Evolutionary conservation across 2,329 filamentous ascomycete species (phyloP), one percentile per base, ranked within the genome.

Genomic region (Colletotrichum eremochloae): DNA sequence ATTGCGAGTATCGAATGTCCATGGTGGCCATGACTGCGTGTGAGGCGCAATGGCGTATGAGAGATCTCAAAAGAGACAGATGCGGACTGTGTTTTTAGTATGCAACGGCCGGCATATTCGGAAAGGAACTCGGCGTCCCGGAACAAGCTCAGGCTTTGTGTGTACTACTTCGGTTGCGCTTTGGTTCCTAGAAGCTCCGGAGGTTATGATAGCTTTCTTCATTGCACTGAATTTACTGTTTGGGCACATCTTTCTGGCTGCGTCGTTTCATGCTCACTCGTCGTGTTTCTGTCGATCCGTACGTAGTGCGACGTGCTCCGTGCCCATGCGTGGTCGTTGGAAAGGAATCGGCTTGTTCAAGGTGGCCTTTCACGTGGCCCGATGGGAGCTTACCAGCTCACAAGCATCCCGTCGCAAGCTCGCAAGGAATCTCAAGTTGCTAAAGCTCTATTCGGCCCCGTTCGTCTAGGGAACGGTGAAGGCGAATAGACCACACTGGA

Each of bases 71-170:
- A 48, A 48, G 44, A 50, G 68, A 24, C 44, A 57, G 55, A 58
- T 8, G 57, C 40, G 57, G 56, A 48, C 57, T 58, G 36, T 61
- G 24, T 62, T 67, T 62, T 71, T 67, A 57, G 71, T 71, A 67
- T 58, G 71, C 67, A 56, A 73, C 62, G 71, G 60, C 58, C 71
- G 56, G 71, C 71, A 67, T 73, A 52, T 63, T 72, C 68, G 69
- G 63, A 68, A 72, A 56, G 72, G 63, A 69, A 64, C 48, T 72
- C 36, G 72, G 72, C 72, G 72, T 74, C 63, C 55, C 57, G 72
- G 72, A 62, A 72, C 66, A 71, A 72, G 72, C 68, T 64, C 60
- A 65, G 64, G 68, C 72, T 74, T 72, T 53, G 56, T 57, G 61
- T 71, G 63, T 71, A 53, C 44, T 57, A 58, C 56, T 61, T 67